Conservation (phyloP, 2,329 filamentous ascomycete genomes). For the Beauveria australis region DNA sequence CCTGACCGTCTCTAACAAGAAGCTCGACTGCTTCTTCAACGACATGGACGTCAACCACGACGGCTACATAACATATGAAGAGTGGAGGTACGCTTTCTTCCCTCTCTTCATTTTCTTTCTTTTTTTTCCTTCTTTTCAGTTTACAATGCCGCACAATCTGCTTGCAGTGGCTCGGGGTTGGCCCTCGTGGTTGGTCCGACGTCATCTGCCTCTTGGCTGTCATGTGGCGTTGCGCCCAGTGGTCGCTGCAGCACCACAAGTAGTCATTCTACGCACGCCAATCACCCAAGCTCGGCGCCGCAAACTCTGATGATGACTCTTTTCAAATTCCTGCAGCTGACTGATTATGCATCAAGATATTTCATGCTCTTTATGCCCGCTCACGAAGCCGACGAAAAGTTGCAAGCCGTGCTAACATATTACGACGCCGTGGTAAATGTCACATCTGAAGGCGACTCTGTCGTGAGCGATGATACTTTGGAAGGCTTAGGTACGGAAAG, state of each 20-base stretch:
- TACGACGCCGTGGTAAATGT: slow-evolving; percentile 85
- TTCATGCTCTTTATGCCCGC: slow-evolving; percentile 84
- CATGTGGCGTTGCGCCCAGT: slow-evolving; percentile 17
- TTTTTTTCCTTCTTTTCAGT: neutral
- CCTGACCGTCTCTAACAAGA: slow-evolving; percentile 66
- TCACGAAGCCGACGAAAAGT: slow-evolving; percentile 54
- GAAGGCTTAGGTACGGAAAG: slow-evolving; percentile 85
- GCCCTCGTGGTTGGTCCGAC: neutral
- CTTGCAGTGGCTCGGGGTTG: neutral
- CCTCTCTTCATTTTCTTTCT: slow-evolving; percentile 10
- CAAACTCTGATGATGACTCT: neutral
- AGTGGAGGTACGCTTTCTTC: slow-evolving; percentile 75
- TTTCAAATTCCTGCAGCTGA: neutral
- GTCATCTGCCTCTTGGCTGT: slow-evolving; percentile 18
- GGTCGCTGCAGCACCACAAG: neutral
- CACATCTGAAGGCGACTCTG: slow-evolving; percentile 88
- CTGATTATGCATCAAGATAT: slow-evolving; percentile 52
- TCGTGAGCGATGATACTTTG: slow-evolving; percentile 82
- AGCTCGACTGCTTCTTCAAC: slow-evolving; percentile 76
- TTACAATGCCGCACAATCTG: neutral
- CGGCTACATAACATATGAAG: slow-evolving; percentile 79
- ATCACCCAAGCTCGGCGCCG: neutral
- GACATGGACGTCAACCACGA: slow-evolving; percentile 88
- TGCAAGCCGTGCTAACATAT: slow-evolving; percentile 80
- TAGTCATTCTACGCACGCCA: neutral